phyloP scores from a whole-genome alignment of 441 rosid genomes.

The Dalechampia spathulata region DNA sequence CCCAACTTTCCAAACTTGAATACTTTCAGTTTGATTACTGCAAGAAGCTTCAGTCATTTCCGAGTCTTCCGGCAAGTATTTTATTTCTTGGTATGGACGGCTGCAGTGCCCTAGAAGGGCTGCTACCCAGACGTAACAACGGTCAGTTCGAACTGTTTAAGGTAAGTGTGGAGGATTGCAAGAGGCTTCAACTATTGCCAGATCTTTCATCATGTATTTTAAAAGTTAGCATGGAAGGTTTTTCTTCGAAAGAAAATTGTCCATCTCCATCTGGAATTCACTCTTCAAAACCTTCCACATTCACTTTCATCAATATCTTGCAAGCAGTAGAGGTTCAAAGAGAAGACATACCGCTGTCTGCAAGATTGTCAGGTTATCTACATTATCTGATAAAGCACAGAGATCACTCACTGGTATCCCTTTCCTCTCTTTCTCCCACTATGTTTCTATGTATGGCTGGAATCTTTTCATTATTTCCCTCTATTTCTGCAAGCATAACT shows the following conservation, averaged over 20 bases:
- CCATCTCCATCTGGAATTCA: too few relatives aligned
- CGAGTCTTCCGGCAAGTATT: constrained; percentile 32
- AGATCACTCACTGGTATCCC: constrained; percentile 14
- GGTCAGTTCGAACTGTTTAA: constrained; percentile 22
- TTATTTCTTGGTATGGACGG: constrained; percentile 18
- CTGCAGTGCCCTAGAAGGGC: constrained; percentile 27
- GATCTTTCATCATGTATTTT: constrained; percentile 26
- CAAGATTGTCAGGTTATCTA: constrained; percentile 9
- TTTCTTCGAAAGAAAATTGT: constrained; percentile 7
- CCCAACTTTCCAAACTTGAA: constrained; percentile 24
- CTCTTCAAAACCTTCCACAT: not conserved
- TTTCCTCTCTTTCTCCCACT: too few relatives aligned
- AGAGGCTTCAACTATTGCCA: constrained; percentile 34
- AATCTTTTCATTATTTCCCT: too few relatives aligned
- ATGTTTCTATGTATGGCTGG: too few relatives aligned
- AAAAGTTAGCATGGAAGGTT: constrained; percentile 21
- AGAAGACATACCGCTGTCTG: not conserved
- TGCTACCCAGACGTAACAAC: constrained; percentile 25
- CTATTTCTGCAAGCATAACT: not conserved
- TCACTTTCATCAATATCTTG: constrained; percentile 4
- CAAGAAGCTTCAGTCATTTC: constrained; percentile 34
- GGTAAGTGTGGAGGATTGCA: constrained; percentile 26
- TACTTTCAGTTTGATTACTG: constrained; percentile 25
- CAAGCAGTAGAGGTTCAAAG: constrained; percentile 10
- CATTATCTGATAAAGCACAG: constrained; percentile 8